These are phyloP conservation scores for Torulaspora quercuum DNA, from an alignment of 805 yeast genomes.

Conservation along the genomic window DNA sequence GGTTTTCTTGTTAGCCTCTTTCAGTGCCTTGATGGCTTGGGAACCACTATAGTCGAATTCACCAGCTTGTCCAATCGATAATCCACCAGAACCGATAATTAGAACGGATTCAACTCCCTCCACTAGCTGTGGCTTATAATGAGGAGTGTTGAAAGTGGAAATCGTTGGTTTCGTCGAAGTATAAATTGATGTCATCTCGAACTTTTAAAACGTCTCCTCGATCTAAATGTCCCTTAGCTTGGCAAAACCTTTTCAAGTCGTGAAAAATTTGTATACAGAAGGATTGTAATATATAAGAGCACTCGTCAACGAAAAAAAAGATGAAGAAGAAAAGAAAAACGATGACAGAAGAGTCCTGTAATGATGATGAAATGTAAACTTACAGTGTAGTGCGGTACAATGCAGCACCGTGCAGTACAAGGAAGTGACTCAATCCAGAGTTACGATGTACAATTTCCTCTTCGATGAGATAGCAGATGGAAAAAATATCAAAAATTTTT, in stretches of 20 bases:
- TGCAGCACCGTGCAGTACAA: background rate
- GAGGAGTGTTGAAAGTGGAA: slow-evolving; percentile 32
- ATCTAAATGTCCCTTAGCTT: too few species aligned
- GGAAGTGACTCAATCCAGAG: slow-evolving; percentile 5
- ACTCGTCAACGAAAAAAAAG: slow-evolving; percentile 1
- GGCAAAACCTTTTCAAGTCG: too few species aligned
- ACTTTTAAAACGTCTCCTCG: background rate
- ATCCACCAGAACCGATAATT: slow-evolving; percentile 95
- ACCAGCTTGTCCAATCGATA: slow-evolving; percentile 97
- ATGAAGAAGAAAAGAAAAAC: slow-evolving; percentile 1
- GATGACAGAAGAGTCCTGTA: slow-evolving; percentile 1
- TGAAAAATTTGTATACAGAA: too few species aligned
- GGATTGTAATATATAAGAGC: too few species aligned
- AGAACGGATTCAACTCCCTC: slow-evolving; percentile 51
- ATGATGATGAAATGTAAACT: slow-evolving; percentile 7
- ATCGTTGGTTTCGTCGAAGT: slow-evolving; percentile 30
- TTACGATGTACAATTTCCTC: too few species aligned
- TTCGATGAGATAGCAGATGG: background rate
- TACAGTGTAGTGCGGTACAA: background rate
- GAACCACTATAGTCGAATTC: slow-evolving; percentile 97
- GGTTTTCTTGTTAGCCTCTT: slow-evolving; percentile 81
- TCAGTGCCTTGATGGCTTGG: slow-evolving; percentile 93
- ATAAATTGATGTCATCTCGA: slow-evolving; percentile 28
- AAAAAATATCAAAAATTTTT: slow-evolving; percentile 4
- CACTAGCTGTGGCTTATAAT: slow-evolving; percentile 34